phyloP scores from a whole-genome alignment of 768 basidiomycete species.

The Mycena kentingensis region DNA sequence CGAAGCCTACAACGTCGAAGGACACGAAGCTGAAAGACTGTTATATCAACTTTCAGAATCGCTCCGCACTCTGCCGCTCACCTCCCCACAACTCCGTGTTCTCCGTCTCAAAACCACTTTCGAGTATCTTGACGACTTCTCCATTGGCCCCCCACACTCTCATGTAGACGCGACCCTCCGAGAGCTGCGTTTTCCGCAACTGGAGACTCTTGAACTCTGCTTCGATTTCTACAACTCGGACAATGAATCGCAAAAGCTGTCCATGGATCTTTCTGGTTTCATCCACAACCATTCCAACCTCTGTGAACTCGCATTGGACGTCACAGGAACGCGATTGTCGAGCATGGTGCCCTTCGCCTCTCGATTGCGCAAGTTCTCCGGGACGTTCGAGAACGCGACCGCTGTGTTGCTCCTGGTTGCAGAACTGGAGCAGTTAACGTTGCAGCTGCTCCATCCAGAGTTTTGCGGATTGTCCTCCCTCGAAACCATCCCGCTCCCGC shows the following conservation, averaged over 20 bases:
- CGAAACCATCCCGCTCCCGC: neutral
- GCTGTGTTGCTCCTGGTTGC: too few species aligned
- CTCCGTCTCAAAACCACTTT: neutral
- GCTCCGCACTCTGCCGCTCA: neutral
- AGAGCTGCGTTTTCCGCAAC: neutral
- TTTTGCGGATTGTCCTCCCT: too few species aligned
- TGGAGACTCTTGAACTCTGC: neutral
- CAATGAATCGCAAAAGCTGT: neutral
- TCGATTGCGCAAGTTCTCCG: too few species aligned
- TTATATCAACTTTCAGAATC: neutral
- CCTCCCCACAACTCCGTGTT: neutral
- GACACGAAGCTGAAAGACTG: neutral
- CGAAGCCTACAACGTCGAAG: neutral
- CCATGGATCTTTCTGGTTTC: neutral
- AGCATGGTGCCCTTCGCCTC: too few species aligned
- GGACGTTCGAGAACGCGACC: too few species aligned
- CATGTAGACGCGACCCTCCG: neutral
- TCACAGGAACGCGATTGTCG: too few species aligned
- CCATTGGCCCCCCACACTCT: neutral
- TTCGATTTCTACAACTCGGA: neutral
- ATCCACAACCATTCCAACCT: neutral
- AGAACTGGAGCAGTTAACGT: too few species aligned
- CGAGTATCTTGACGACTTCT: neutral
- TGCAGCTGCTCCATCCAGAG: too few species aligned
- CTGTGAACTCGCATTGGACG: too few species aligned